phyloP scores from a whole-genome alignment of 208 protist genomes.

The Leptomonas seymouri region DNA sequence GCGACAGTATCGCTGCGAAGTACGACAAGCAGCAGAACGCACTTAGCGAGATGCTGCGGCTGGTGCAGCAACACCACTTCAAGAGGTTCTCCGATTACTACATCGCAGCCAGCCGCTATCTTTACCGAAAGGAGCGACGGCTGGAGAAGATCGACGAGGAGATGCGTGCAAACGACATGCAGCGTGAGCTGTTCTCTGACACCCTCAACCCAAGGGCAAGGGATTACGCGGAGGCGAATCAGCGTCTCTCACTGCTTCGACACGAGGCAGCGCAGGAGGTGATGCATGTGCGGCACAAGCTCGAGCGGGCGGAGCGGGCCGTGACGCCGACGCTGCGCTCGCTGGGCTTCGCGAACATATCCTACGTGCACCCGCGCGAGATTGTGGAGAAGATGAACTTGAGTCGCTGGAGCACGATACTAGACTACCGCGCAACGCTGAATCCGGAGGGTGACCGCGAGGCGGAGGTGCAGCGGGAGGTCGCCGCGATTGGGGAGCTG shows the following conservation, averaged over 20 bases:
- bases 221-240: conserved; percentile 72
- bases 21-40: conserved; percentile 89
- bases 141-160: conserved; percentile 75
- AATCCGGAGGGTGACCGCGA: conserved; percentile 9
- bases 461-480: conserved; percentile 20
- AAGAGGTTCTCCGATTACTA: conserved; percentile 91
- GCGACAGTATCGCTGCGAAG: conserved; percentile 82
- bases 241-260: conserved; percentile 45
- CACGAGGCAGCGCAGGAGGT: conserved; percentile 78
- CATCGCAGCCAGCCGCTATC: conserved; percentile 78
- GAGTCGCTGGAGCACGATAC: conserved; percentile 78
- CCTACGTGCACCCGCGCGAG: conserved; percentile 76
- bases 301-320: conserved; percentile 64
- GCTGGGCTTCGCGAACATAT: conserved; percentile 66
- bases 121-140: conserved; percentile 84
- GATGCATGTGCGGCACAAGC: conserved; percentile 56
- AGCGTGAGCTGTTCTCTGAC: conserved; percentile 73
- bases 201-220: conserved; percentile 78
- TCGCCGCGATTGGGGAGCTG: conserved; percentile 20
- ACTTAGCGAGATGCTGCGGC: conserved; percentile 75
- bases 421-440: conserved; percentile 59
- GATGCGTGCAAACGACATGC: conserved; percentile 75
- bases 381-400: conserved; percentile 86
- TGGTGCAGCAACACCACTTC: conserved; percentile 88
- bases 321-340: conserved; percentile 79